Evolutionary conservation across 305 asterid species (phyloP), one percentile per base, ranked within the genome.

Genomic region (Fraxinus sp.): DNA sequence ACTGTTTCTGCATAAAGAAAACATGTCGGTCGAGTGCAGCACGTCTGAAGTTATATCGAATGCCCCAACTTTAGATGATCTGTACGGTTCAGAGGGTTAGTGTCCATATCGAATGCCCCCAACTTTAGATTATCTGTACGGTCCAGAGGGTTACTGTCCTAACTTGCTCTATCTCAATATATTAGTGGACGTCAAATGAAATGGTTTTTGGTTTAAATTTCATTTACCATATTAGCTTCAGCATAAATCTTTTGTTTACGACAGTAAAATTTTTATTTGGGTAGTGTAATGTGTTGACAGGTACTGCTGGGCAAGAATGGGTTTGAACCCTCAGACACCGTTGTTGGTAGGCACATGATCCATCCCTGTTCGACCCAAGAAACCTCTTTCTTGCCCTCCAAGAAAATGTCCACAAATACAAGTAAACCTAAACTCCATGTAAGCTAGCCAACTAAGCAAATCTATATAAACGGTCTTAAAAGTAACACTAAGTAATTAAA

Each of bases 1-100:
- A 94, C 95, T 0, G 82, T 94, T 78, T 82, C 96, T 4, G 91
- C 94, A 0, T 93, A 85, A 88, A 11, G 72, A 68, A 81, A 66
- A 26, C 74, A 66, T 3, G 37, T 5, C 18, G 36, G 64, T 26
- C 43, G 76, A 35, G 7, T 64, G 32, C 35, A 18, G 2, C 26
- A 20, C 7, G 14, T 28, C 3, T 22, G 49, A 64, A 77, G 57
- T 55, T 26, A 66, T 59, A 59, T 20, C 30, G 3, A 2, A 59
- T 59, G 28, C 24, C 64, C 64, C 5, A 59, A 59, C 28, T 20
- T 59, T 7, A 20, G 30, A 59, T 20, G 71, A 59, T 59, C 13
- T 6, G 30, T 20, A 59, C 26, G 71, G 30, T 59, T 13, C 30
- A 20, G 71, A 22, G 28, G 30, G 30, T 26, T 26, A 26, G 30